Base-by-base conservation (phyloP, 345 rosid genomes). In the Schrenkiella parvula region DNA sequence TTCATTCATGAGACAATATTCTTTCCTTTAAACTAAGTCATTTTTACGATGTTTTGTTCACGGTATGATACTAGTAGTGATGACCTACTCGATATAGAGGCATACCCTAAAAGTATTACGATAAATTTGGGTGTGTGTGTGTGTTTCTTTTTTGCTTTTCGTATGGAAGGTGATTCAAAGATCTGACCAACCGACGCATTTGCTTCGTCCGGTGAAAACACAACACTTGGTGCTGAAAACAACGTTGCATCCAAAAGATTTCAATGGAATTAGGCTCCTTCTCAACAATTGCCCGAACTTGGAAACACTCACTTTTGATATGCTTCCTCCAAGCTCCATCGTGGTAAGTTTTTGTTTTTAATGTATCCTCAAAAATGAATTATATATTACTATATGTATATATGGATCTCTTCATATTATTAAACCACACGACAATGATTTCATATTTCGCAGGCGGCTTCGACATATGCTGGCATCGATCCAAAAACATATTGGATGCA, bases 211-310 rank as follows among this genome's bases (percentile, higher is more conserved):
- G 37, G 8, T 81, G 42, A 4, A 70, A 3, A 81, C 76, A 10
- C 28, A 72, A 5, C 81, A 77, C 68, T 65, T 88, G 22, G 78
- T 67, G n/a, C 9, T 85, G 68, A 84, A 78, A 32, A 72, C 80
- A 0, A 55, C 59, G 18, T 0, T 80, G 78, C 80, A 81, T 18
- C 7, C 5, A 0, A 37, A 47, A 29, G 85, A 80, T 47, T 78
- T 70, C 11, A 48, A 60, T 11, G 88, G 87, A 6, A 74, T 85
- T 23, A 75, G 35, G 15, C 77, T 84, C 55, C 39, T 87, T 68
- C 58, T 85, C 0, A 17, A 57, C 0, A 80, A 81, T 18, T 82
- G 78, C 18, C 84, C 61, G 1, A 1, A 11, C 2, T 46, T 85
- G 3, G 58, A 47, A 25, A 70, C 66, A 2, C 13, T 70, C 43